Conservation (phyloP, 2,329 filamentous ascomycete genomes). For the Phialophora verrucosa region DNA sequence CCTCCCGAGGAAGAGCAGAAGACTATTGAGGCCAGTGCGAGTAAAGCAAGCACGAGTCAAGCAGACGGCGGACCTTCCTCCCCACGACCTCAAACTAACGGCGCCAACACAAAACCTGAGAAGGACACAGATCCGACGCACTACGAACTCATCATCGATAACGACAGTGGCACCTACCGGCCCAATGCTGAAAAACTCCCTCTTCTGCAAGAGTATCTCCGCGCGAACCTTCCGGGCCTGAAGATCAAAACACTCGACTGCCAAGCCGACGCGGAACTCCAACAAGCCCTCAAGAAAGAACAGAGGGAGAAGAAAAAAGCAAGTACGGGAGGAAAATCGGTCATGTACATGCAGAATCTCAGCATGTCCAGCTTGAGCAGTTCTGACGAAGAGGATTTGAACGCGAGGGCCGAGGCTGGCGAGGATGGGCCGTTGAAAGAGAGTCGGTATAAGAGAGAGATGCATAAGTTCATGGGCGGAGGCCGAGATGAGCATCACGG, state of each 20-base stretch:
- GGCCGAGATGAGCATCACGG: conserved; percentile 32
- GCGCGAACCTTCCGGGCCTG: conserved; percentile 76
- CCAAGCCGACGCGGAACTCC: conserved; percentile 70
- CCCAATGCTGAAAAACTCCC: conserved; percentile 80
- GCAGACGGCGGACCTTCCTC: conserved; percentile 4
- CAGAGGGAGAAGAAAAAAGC: conserved; percentile 77
- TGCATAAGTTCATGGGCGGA: conserved; percentile 35
- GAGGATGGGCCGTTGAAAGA: conserved; percentile 24
- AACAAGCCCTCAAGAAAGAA: conserved; percentile 74
- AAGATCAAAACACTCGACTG: conserved; percentile 77
- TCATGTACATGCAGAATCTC: conserved; percentile 61
- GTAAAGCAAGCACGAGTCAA: neutral
- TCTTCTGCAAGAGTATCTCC: conserved; percentile 71
- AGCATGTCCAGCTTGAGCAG: conserved; percentile 56
- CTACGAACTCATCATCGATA: conserved; percentile 92
- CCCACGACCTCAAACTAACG: neutral
- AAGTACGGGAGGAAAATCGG: conserved; percentile 52
- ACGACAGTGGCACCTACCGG: conserved; percentile 91
- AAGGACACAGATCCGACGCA: conserved; percentile 57
- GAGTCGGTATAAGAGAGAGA: conserved; percentile 32
- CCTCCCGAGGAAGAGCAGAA: conserved; percentile 50
- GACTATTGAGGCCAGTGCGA: conserved; percentile 29
- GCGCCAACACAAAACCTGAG: neutral
- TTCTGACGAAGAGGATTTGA: conserved; percentile 64
- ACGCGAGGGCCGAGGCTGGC: conserved; percentile 43